Conservation (phyloP, 2,329 filamentous ascomycete species). For the Alternaria sp. region DNA sequence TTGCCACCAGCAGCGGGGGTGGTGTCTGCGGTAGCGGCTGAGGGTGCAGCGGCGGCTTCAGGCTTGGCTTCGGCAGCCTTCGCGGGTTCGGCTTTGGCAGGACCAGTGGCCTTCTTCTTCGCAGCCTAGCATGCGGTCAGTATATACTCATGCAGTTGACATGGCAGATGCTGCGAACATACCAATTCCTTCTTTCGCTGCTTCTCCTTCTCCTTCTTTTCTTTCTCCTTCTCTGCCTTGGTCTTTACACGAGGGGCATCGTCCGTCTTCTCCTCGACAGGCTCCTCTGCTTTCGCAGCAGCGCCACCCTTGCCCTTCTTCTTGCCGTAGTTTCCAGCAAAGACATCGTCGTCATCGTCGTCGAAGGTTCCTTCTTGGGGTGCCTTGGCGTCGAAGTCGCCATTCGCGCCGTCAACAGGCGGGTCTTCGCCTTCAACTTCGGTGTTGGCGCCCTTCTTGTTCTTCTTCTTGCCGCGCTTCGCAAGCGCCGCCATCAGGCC, state of each 20-base stretch:
- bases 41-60: conserved; percentile 40
- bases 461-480: conserved; percentile 75
- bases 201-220: conserved; percentile 98
- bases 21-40: conserved; percentile 38
- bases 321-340: conserved; percentile 69
- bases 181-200: conserved; percentile 98
- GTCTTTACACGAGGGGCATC: conserved; percentile 71
- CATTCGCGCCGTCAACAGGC: conserved; percentile 48
- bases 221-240: conserved; percentile 97
- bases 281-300: conserved; percentile 47
- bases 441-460: conserved; percentile 73
- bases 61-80: conserved; percentile 50
- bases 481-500: conserved; percentile 58
- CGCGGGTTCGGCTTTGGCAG: conserved; percentile 51
- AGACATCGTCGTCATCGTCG: conserved; percentile 80
- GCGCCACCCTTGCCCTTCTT: conserved; percentile 71
- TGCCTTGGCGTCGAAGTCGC: conserved; percentile 67
- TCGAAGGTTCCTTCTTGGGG: conserved; percentile 75
- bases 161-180: conserved; percentile 27
- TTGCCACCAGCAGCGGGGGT: conserved; percentile 64
- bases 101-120: conserved; percentile 65
- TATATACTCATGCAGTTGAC: not conserved
- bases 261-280: conserved; percentile 47
- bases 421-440: conserved; percentile 74
- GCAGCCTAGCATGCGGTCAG: conserved; percentile 46